Evolutionary conservation across 2,329 filamentous ascomycete genomes (phyloP).

Genomic region (Microsporum audouinii): DNA sequence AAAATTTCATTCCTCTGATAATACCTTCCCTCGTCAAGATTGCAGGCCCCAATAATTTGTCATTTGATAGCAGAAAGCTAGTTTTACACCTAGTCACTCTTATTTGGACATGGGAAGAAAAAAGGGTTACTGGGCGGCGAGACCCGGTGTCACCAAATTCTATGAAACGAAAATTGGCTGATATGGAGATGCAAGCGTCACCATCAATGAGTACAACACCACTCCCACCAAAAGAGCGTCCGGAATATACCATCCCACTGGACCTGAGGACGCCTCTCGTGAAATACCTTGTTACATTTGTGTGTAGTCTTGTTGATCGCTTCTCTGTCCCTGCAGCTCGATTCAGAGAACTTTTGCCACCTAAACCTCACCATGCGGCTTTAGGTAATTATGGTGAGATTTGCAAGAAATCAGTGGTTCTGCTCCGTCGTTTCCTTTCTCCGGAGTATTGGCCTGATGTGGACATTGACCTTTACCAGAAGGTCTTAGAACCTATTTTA

Average conservation of each 20-base stretch:
- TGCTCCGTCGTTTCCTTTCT: conserved; percentile 75
- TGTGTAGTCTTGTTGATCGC: conserved; percentile 76
- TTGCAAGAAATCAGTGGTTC: conserved; percentile 68
- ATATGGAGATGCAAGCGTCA: conserved; percentile 45
- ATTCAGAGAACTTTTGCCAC: conserved; percentile 43
- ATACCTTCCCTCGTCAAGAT: conserved; percentile 84
- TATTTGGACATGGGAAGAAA: conserved; percentile 87
- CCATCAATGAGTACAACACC: conserved; percentile 37
- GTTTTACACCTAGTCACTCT: conserved; percentile 82
- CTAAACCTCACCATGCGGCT: conserved; percentile 35
- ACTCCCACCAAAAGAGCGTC: conserved; percentile 40
- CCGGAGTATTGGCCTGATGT: conserved; percentile 84
- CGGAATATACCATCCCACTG: conserved; percentile 57
- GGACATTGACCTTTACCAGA: conserved; percentile 81
- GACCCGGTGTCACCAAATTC: conserved; percentile 56
- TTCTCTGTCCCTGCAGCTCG: conserved; percentile 65
- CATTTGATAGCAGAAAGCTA: conserved; percentile 82
- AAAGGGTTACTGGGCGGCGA: conserved; percentile 47
- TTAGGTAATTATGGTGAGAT: conserved; percentile 58
- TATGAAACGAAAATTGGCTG: conserved; percentile 66
- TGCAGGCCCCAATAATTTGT: conserved; percentile 57
- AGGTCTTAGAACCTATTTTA: conserved; percentile 76
- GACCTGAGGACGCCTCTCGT: conserved; percentile 66
- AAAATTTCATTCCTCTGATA: conserved; percentile 81
- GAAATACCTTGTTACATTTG: conserved; percentile 92